phyloP scores from a whole-genome alignment of 257 asterid genomes.

The Agastache rugosa region DNA sequence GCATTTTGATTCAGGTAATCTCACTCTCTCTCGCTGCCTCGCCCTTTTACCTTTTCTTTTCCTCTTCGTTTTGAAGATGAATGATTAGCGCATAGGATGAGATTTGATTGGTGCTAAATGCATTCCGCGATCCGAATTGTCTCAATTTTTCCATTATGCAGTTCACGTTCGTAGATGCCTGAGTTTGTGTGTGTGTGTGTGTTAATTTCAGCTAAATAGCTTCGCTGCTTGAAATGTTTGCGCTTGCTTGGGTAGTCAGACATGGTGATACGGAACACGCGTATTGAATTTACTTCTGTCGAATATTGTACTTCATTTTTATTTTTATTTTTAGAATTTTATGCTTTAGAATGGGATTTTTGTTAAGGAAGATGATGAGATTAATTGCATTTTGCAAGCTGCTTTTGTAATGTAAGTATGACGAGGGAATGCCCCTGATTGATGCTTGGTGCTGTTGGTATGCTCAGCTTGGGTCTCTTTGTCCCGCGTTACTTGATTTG shows the following conservation, averaged over 20 bases:
- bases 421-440: neutral
- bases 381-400: neutral
- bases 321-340: no score
- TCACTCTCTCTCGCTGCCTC: neutral
- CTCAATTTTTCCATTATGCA: neutral
- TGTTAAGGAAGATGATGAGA: neutral
- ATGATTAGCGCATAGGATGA: neutral
- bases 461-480: neutral
- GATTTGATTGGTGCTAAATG: neutral
- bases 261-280: no score
- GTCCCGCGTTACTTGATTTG: neutral
- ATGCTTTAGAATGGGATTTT: neutral
- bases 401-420: neutral
- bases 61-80: neutral
- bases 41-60: neutral
- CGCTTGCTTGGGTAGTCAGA: no score
- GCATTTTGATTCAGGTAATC: neutral
- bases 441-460: neutral
- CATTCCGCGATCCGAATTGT: neutral
- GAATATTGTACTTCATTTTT: no score
- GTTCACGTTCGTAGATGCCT: no score
- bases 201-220: no score
- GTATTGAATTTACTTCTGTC: no score
- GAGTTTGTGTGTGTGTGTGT: no score
- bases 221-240: no score